A percentile compares a stretch with the other conserved stretches of the same genome.
phyloP scores from a whole-genome alignment of 345 rosid genomes.

The Nasturtium officinale region DNA sequence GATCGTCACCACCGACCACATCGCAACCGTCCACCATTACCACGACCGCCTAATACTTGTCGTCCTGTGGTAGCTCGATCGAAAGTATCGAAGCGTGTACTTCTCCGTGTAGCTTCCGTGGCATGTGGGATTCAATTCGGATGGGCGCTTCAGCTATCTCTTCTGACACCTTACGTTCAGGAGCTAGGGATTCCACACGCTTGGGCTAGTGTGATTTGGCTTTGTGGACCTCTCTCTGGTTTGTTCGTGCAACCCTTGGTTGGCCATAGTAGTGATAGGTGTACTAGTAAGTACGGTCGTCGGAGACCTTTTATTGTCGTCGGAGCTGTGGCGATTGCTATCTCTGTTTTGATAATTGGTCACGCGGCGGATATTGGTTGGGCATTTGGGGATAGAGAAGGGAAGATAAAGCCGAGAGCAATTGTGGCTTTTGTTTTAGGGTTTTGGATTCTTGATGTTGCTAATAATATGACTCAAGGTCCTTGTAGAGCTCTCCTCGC shows the following conservation, averaged over 20 bases:
- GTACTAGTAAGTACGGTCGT: conserved; percentile 86
- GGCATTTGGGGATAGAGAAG: conserved; percentile 70
- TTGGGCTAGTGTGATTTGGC: conserved; percentile 97
- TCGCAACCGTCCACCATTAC: conserved; percentile 36
- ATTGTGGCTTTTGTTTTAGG: conserved; percentile 74
- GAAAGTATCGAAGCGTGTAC: conserved; percentile 61
- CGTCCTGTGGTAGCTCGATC: conserved; percentile 42
- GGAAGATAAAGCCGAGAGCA: conserved; percentile 65
- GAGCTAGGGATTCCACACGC: conserved; percentile 96
- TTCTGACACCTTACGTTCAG: conserved; percentile 92
- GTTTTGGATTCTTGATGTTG: conserved; percentile 92
- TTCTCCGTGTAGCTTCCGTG: conserved; percentile 84
- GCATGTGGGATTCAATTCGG: conserved; percentile 97
- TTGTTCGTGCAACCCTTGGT: conserved; percentile 87
- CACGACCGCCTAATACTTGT: conserved; percentile 23
- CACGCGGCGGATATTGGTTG: conserved; percentile 92
- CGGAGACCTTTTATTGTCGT: conserved; percentile 77
- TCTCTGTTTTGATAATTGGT: conserved; percentile 72
- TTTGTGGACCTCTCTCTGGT: conserved; percentile 97
- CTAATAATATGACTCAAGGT: conserved; percentile 94
- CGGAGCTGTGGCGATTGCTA: conserved; percentile 60
- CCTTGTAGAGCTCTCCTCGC: conserved; percentile 96
- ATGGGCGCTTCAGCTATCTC: conserved; percentile 96
- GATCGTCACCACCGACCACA: conserved; percentile 45
- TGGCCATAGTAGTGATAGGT: conserved; percentile 89